Evolutionary conservation across 1,284 basidiomycete genomes (phyloP), one percentile per base, ranked within the genome.

Genomic region (Golubevia pallescens): DNA sequence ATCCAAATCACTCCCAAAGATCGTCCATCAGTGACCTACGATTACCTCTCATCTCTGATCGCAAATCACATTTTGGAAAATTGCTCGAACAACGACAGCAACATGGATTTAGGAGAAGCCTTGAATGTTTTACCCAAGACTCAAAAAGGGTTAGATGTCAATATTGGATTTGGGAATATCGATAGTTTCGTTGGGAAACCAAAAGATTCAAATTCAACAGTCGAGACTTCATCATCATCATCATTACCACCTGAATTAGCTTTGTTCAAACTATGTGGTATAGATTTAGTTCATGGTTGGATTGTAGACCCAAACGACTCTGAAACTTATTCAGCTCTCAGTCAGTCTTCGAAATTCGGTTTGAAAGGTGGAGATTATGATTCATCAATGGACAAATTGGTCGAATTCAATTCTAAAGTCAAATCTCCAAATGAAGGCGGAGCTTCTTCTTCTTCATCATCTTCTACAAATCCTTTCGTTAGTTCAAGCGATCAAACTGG

Each of bases 251-350:
- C 91, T 94, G 94, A 93, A 81, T 89, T 96, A 34, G 90, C 92
- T 61, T 89, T 96, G 2, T 97, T 97, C 81, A 87, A 91, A n/a
- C 90, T 93, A 60, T 92, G 91, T 0, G 90, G 90, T 5, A 92
- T 96, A 57, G 87, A 89, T 13, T 90, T 96, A 58, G 90, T 94
- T 0, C 94, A 96, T 72, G 94, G 94, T 0, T 96, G 94, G 94
- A 88, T 96, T n/a, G 92, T 92, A 6, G 93, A 96, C 75, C 91
- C 91, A 0, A 88, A 89, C 0, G 90, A 90, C 59, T 84, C 87
- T 0, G 92, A 93, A 75, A 80, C 78, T 0, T 89, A 89, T 23
- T 5, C 3, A 38, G 34, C 34, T 38, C 10, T 38, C 3, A 38
- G 5, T 38, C 34, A 38, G 10, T 4, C 34, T 38, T 38, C 34